These are phyloP conservation scores for Melampsora americana DNA, from an alignment of 1,284 basidiomycete species.

Conservation along the genomic window DNA sequence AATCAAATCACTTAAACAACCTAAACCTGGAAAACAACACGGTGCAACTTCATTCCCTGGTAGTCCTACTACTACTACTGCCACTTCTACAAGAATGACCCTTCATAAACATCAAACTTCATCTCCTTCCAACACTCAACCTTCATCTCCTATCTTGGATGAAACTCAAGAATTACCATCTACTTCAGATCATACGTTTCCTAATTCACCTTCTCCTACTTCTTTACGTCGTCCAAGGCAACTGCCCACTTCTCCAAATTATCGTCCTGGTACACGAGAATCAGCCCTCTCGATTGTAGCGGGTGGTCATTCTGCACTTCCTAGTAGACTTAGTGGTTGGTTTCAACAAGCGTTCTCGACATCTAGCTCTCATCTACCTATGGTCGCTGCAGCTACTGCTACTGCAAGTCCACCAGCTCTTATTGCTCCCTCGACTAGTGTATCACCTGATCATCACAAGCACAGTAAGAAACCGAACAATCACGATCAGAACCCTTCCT, in stretches of 20 bases:
- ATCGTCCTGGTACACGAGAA: not conserved
- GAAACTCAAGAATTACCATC: not conserved
- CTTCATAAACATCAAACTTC: not conserved
- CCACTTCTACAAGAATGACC: not conserved
- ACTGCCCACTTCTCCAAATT: not conserved
- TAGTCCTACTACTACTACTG: not conserved
- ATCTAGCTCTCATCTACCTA: conserved; percentile 67
- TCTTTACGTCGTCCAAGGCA: not conserved
- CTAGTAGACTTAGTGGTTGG: conserved; percentile 48
- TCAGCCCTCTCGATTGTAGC: conserved; percentile 5
- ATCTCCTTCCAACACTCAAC: not conserved
- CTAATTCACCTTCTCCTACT: not conserved
- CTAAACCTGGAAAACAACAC: conserved; percentile 4
- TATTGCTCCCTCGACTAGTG: conserved; percentile 53
- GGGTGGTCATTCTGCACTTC: conserved; percentile 27
- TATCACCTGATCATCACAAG: conserved; percentile 60
- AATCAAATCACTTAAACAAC: not conserved
- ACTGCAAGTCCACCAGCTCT: conserved; percentile 58
- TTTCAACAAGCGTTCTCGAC: conserved; percentile 50
- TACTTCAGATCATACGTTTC: not conserved
- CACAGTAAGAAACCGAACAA: conserved; percentile 79
- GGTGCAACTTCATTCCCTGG: not conserved
- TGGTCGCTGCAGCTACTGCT: conserved; percentile 56
- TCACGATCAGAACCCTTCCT: conserved; percentile 73
- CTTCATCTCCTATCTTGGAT: not conserved